Evolutionary conservation across 805 yeast species (phyloP).

Genomic region (Cephaloascus fragrans): DNA sequence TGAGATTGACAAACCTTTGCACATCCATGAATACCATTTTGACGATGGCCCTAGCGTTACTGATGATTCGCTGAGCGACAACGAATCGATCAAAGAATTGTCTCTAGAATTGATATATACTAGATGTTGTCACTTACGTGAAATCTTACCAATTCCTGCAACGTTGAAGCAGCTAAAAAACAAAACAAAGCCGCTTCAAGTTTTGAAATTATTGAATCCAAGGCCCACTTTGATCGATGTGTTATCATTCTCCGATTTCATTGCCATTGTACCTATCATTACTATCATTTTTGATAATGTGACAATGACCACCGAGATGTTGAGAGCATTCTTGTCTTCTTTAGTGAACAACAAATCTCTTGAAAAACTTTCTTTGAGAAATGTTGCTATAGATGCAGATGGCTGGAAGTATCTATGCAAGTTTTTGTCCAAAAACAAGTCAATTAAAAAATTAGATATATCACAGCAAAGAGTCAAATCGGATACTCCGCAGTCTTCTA

Average conservation of each 20-base stretch:
- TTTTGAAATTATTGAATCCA: slow-evolving; percentile 45
- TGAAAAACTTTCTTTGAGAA: slow-evolving; percentile 44
- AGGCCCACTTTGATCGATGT: slow-evolving; percentile 50
- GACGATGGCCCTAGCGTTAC: slow-evolving; percentile 12
- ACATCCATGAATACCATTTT: slow-evolving; percentile 48
- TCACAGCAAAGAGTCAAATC: slow-evolving; percentile 44
- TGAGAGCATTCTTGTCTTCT: slow-evolving; percentile 36
- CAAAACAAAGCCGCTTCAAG: slow-evolving; percentile 41
- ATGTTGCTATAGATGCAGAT: slow-evolving; percentile 40
- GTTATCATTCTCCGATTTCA: slow-evolving; percentile 46
- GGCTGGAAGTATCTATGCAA: slow-evolving; percentile 46
- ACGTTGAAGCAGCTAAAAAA: slow-evolving; percentile 43
- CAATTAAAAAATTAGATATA: slow-evolving; percentile 42
- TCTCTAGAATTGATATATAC: slow-evolving; percentile 42
- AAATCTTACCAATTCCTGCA: slow-evolving; percentile 40
- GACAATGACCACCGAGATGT: slow-evolving; percentile 43
- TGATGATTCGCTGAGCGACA: slow-evolving; percentile 16
- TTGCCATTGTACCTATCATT: slow-evolving; percentile 44
- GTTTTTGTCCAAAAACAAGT: slow-evolving; percentile 30
- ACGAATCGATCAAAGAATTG: slow-evolving; percentile 11
- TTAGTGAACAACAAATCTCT: slow-evolving; percentile 30
- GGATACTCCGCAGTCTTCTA: slow-evolving; percentile 24
- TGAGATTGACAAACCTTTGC: slow-evolving; percentile 68
- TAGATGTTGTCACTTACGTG: slow-evolving; percentile 38
- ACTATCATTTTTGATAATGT: slow-evolving; percentile 52